These are phyloP conservation scores for Protea cynaroides DNA, from an alignment of 164 flowering plant species.

Conservation along the genomic window DNA sequence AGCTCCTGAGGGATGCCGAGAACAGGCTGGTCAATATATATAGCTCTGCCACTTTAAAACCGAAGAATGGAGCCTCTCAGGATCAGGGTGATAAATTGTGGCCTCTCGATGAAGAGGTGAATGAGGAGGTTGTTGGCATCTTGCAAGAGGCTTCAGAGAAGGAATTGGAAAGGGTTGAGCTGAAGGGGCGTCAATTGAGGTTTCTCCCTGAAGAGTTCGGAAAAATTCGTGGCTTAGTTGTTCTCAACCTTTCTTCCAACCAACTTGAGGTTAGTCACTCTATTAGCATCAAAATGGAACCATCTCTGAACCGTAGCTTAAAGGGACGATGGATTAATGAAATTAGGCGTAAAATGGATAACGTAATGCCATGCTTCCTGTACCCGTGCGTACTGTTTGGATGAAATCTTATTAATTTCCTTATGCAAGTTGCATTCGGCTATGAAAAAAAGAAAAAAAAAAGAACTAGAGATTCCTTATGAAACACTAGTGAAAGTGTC, in stretches of 20 bases:
- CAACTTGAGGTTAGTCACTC: slow-evolving; percentile 53
- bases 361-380: no score
- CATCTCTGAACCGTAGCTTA: no score
- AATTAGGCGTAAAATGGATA: no score
- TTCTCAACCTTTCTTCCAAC: slow-evolving; percentile 60
- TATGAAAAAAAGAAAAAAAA: no score
- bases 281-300: not conserved
- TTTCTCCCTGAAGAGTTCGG: slow-evolving; percentile 85
- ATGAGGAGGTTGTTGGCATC: slow-evolving; percentile 68
- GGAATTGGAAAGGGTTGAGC: slow-evolving; percentile 50
- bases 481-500: no score
- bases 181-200: slow-evolving; percentile 46
- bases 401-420: no score
- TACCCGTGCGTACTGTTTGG: no score
- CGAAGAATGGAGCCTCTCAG: slow-evolving; percentile 8
- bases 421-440: no score
- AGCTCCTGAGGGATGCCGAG: slow-evolving; percentile 69
- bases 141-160: slow-evolving; percentile 43
- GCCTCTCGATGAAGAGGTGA: slow-evolving; percentile 33
- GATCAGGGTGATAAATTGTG: slow-evolving; percentile 4
- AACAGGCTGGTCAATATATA: slow-evolving; percentile 55
- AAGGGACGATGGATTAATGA: no score
- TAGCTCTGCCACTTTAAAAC: slow-evolving; percentile 22
- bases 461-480: no score
- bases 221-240: slow-evolving; percentile 38